Conservation (phyloP, 2,329 filamentous ascomycete genomes). For the Alternaria consortialis region DNA sequence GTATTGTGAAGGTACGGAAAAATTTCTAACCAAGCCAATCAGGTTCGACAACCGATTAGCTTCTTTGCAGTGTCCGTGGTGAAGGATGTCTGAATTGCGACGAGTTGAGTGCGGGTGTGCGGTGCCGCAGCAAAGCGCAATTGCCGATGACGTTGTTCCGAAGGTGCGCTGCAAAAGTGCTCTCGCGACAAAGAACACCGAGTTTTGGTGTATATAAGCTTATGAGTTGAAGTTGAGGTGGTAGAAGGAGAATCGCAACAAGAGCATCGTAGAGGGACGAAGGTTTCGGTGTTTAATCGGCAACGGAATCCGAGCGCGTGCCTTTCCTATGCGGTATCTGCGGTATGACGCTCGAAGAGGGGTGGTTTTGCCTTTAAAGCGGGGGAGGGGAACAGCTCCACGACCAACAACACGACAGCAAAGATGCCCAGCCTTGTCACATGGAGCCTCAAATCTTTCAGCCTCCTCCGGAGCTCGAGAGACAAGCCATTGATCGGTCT, state of each 20-base stretch:
- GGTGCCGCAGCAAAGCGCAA: constrained; percentile 9
- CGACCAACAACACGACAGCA: constrained; percentile 21
- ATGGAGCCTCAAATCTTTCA: constrained; percentile 36
- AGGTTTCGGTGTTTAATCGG: constrained; percentile 35
- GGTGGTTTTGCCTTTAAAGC: constrained; percentile 37
- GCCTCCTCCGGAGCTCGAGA: constrained; percentile 29
- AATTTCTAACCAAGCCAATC: constrained; percentile 14
- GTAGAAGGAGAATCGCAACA: constrained; percentile 25
- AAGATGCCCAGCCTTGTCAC: constrained; percentile 30
- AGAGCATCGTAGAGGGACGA: constrained; percentile 26
- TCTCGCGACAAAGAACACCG: constrained; percentile 34
- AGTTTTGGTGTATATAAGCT: constrained; percentile 11
- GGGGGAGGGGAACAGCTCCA: constrained; percentile 31
- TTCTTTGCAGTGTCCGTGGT: constrained; percentile 6
- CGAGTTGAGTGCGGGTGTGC: constrained; percentile 10
- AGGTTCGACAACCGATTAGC: neutral
- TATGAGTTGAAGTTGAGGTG: constrained; percentile 25
- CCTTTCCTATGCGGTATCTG: constrained; percentile 25
- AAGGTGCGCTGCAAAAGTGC: constrained; percentile 20
- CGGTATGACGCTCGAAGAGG: constrained; percentile 37
- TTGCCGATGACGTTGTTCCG: constrained; percentile 31
- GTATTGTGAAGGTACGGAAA: constrained; percentile 9
- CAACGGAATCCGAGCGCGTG: constrained; percentile 31
- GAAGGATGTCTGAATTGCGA: constrained; percentile 4
- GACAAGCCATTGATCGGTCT: constrained; percentile 25